phyloP scores from a whole-genome alignment of 805 yeast genomes.

The Lipomyces japonicus region DNA sequence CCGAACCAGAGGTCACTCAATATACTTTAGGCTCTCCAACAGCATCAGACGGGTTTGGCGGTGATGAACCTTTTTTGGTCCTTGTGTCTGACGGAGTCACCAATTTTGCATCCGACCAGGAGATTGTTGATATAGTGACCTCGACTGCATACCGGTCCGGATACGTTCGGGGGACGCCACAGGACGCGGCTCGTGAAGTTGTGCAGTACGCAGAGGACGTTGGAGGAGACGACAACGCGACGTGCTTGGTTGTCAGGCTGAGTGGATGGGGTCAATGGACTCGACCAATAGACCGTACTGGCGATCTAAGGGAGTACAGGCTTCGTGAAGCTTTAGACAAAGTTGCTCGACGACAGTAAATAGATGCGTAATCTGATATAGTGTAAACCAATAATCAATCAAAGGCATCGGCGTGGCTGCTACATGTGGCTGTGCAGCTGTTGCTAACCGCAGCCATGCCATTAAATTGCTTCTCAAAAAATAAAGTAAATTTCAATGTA shows the following conservation, averaged over 20 bases:
- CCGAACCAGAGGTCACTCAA: conserved; percentile 85
- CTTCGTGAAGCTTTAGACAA: conserved; percentile 43
- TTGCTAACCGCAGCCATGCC: too few species aligned
- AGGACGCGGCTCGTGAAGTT: conserved; percentile 78
- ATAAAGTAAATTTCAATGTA: too few species aligned
- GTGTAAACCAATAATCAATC: too few species aligned
- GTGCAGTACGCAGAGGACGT: conserved; percentile 77
- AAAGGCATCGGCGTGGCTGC: too few species aligned
- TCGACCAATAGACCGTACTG: conserved; percentile 67
- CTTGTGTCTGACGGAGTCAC: conserved; percentile 86
- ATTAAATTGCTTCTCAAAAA: too few species aligned
- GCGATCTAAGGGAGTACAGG: conserved; percentile 70
- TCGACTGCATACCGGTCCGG: conserved; percentile 44
- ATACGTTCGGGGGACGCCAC: conserved; percentile 69
- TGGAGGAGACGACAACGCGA: conserved; percentile 95
- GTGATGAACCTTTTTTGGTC: conserved; percentile 58
- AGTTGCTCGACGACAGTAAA: conserved; percentile 15
- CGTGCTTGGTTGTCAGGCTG: conserved; percentile 74
- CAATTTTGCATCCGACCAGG: conserved; percentile 78
- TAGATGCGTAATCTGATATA: too few species aligned
- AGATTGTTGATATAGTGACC: conserved; percentile 71
- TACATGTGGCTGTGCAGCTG: too few species aligned
- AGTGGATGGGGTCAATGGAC: conserved; percentile 97
- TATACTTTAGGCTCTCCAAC: conserved; percentile 58
- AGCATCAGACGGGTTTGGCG: conserved; percentile 29